A percentile compares a stretch with the other conserved stretches of the same genome.
Conservation (phyloP, 2,329 filamentous ascomycete species). For the Phaeosphaeria sp. region DNA sequence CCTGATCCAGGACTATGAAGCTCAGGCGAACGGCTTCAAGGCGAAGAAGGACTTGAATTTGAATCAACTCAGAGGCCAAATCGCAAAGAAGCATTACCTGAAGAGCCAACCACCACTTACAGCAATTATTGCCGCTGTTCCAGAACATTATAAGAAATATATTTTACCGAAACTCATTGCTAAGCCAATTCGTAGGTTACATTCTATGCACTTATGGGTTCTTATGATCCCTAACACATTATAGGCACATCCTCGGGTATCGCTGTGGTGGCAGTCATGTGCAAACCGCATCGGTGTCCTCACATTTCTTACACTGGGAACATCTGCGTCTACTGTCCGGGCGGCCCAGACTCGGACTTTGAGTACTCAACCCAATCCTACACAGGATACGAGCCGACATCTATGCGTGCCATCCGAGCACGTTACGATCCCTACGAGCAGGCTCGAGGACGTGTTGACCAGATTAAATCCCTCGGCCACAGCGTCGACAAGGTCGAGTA, state of each 20-base stretch:
- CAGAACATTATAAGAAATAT: constrained; percentile 99
- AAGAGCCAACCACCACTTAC: constrained; percentile 89
- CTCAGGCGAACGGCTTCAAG: constrained; percentile 73
- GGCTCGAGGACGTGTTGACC: constrained; percentile 91
- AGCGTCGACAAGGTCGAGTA: constrained; percentile 99
- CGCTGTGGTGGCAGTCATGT: constrained; percentile 98
- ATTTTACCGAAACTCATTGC: constrained; percentile 95
- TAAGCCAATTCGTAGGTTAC: constrained; percentile 82
- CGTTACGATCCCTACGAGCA: constrained; percentile 98
- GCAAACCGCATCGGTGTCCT: constrained; percentile 96
- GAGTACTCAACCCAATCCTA: constrained; percentile 99
- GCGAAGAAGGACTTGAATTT: constrained; percentile 89
- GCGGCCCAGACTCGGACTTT: constrained; percentile 96
- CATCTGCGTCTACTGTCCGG: constrained; percentile 98
- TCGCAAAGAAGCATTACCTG: constrained; percentile 91
- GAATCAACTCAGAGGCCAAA: constrained; percentile 83
- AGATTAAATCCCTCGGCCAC: constrained; percentile 93
- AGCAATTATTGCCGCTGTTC: constrained; percentile 96
- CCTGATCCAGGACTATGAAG: constrained; percentile 92
- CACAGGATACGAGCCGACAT: constrained; percentile 97
- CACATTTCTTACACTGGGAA: constrained; percentile 99
- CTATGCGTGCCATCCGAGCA: constrained; percentile 96
- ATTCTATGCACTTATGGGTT: no score
- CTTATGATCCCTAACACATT: constrained; percentile 11
- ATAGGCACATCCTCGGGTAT: constrained; percentile 92